Percentiles rank a stretch among this genome's conserved stretches.
phyloP scores from a whole-genome alignment of 2,329 filamentous ascomycete genomes.

The Drechslerella dactyloides region DNA sequence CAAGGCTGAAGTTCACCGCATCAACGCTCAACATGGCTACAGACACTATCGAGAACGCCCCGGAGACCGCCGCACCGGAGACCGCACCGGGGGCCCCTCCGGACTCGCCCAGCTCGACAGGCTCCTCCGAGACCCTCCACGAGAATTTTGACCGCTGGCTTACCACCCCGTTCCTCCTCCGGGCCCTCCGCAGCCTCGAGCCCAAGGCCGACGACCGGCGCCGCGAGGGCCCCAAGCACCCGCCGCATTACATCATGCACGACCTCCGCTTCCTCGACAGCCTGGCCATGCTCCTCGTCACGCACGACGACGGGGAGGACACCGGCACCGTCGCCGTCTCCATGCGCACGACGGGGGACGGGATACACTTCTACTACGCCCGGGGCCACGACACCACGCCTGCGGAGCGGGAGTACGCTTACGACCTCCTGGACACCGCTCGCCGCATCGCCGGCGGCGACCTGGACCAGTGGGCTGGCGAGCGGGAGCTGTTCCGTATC shows the following conservation, averaged over 20 bases:
- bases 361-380: slow-evolving; percentile 1
- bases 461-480: not conserved
- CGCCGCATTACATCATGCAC: too few species aligned
- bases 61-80: too few species aligned
- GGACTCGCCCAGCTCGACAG: too few species aligned
- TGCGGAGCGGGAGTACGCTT: not conserved
- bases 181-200: slow-evolving; percentile 4
- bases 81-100: too few species aligned
- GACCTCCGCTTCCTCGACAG: not conserved
- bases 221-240: too few species aligned
- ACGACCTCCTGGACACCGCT: not conserved
- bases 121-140: not conserved
- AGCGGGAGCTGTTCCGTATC: slow-evolving; percentile 5
- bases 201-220: not conserved
- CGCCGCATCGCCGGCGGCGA: not conserved
- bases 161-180: slow-evolving; percentile 19
- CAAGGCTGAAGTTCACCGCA: too few species aligned
- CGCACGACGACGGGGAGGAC: not conserved
- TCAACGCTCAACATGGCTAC: too few species aligned
- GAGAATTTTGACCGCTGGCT: too few species aligned
- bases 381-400: not conserved
- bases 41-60: too few species aligned
- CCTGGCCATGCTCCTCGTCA: slow-evolving; percentile 4
- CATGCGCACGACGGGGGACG: not conserved
- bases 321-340: slow-evolving; percentile 2